Evolutionary conservation across 1,284 basidiomycete genomes (phyloP).

Genomic region (Ustilago loliicola): DNA sequence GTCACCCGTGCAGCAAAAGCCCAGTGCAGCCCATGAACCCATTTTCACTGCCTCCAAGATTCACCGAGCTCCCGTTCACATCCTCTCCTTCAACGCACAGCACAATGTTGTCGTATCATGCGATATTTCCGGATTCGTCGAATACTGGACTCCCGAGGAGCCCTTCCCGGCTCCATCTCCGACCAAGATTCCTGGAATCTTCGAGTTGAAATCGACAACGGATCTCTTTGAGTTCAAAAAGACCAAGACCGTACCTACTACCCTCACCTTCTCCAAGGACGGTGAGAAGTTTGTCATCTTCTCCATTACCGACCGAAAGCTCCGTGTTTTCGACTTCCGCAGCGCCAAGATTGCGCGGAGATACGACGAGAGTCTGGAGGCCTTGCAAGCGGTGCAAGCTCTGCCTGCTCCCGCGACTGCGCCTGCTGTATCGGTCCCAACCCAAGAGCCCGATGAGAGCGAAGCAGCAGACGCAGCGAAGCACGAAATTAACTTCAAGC

Average conservation of each 20-base stretch:
- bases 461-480: not conserved
- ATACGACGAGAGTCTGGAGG: conserved; percentile 93
- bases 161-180: conserved; percentile 78
- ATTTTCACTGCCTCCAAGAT: conserved; percentile 36
- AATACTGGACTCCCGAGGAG: conserved; percentile 94
- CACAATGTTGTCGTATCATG: conserved; percentile 94
- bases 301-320: conserved; percentile 90
- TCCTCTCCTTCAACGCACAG: conserved; percentile 79
- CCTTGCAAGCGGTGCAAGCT: conserved; percentile 77
- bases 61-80: conserved; percentile 41
- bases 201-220: conserved; percentile 90
- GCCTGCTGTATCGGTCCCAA: not conserved
- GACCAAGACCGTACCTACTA: conserved; percentile 91
- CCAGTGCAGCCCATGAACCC: conserved; percentile 19
- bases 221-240: conserved; percentile 99
- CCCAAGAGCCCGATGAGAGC: not conserved
- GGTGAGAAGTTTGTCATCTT: conserved; percentile 89
- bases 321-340: conserved; percentile 92
- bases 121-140: conserved; percentile 93
- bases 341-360: conserved; percentile 89
- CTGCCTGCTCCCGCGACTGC: conserved; percentile 14
- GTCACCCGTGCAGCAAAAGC: not conserved
- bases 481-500: conserved; percentile 76
- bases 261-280: conserved; percentile 89
- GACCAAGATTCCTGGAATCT: conserved; percentile 75